phyloP scores from a whole-genome alignment of 83 land plant genomes.

The Thuja plicata region DNA sequence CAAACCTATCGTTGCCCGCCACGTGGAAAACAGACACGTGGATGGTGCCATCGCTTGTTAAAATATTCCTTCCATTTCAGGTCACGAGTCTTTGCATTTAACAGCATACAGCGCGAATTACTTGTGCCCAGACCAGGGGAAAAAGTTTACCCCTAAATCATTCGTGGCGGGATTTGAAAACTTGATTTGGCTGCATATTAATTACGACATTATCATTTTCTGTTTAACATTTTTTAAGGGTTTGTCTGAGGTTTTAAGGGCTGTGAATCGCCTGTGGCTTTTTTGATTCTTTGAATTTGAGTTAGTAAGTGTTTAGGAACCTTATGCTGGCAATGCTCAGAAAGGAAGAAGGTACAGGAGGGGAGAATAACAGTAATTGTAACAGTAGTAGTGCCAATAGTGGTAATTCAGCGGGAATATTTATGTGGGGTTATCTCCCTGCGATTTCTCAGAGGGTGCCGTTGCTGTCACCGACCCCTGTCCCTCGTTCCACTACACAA shows the following conservation, averaged over 20 bases:
- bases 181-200: background rate
- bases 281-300: background rate
- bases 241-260: background rate
- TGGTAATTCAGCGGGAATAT: constrained; percentile 26
- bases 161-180: background rate
- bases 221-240: background rate
- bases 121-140: too few relatives aligned
- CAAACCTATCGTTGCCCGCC: background rate
- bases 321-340: constrained; percentile 5
- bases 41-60: background rate
- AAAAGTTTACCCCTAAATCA: background rate
- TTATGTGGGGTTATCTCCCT: constrained; percentile 88
- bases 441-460: constrained; percentile 74
- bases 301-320: background rate
- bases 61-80: background rate
- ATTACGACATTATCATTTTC: background rate
- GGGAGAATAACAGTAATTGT: background rate
- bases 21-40: background rate
- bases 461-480: constrained; percentile 50
- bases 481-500: constrained; percentile 28
- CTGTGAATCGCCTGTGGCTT: background rate
- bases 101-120: too few relatives aligned
- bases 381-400: background rate
- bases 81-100: too few relatives aligned
- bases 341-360: constrained; percentile 24